phyloP scores from a whole-genome alignment of 768 basidiomycete genomes.

The Amanita subjunquillea region DNA sequence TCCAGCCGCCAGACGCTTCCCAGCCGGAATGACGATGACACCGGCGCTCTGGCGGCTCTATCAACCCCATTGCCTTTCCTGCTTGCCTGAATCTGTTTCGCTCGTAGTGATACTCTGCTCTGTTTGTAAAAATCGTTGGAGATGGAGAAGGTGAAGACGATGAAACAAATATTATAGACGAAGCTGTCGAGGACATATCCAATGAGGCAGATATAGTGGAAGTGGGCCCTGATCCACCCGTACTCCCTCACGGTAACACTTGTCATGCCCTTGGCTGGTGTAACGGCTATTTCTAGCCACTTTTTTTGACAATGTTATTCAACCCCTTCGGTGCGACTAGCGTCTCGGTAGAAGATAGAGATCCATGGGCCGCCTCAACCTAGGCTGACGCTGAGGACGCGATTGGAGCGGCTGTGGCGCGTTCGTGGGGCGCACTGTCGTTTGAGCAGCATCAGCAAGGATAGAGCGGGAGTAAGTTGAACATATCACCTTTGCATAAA shows the following conservation, averaged over 20 bases:
- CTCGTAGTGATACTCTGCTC: not conserved
- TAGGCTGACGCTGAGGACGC: too few relatives aligned
- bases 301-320: too few relatives aligned
- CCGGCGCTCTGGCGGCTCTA: slow-evolving; percentile 37
- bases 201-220: slow-evolving; percentile 9
- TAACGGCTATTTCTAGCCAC: too few relatives aligned
- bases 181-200: slow-evolving; percentile 11
- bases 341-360: too few relatives aligned
- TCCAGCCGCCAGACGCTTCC: slow-evolving; percentile 27
- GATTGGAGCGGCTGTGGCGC: too few relatives aligned
- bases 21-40: slow-evolving; percentile 61
- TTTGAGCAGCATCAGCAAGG: too few relatives aligned
- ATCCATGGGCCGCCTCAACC: too few relatives aligned
- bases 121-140: slow-evolving; percentile 5
- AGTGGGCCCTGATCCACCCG: not conserved
- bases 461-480: too few relatives aligned
- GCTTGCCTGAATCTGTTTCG: slow-evolving; percentile 10
- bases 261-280: too few relatives aligned
- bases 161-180: slow-evolving; percentile 13
- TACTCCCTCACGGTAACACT: too few relatives aligned
- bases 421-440: too few relatives aligned
- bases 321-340: too few relatives aligned
- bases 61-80: slow-evolving; percentile 55
- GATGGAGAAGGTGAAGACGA: slow-evolving; percentile 18
- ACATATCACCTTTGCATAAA: slow-evolving; percentile 31